Evolutionary conservation across 805 yeast species (phyloP), one percentile per base, ranked within the genome.

Genomic region (Kockiozyma suomiensis): DNA sequence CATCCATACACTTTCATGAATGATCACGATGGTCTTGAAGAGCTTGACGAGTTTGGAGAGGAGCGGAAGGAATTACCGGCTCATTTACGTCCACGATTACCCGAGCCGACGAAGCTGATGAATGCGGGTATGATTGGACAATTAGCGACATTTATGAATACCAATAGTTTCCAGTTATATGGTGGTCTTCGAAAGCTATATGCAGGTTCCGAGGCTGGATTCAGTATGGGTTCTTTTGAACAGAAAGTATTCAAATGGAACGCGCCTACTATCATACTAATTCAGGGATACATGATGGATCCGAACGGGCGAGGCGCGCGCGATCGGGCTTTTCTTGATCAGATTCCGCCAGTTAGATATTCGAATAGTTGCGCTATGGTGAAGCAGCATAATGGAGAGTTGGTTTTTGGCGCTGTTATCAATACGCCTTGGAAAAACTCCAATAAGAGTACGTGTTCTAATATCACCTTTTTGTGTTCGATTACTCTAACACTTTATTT

Each of bases 231-330:
- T 32, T 87, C 97, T 0, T 81, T 93, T 59, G 97, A 92, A 73
- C 81, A 86, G 57, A 89, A 86, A 64, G 87, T 87, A 0, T 84
- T 90, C 76, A 90, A 91, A 68, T 93, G 97, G 97, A 85, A 83
- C 66, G 94, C 96, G 0, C 96, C 97, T 0, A 83, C 96, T 0
- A 71, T 93, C 0, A 66, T 92, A 7, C 61, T 92, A 0, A 76
- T 93, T 0, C 80, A 83, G 2, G 98, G 97, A 0, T 80, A 78
- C 66, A 70, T 65, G 15, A 58, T 71, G 38, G 35, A 64, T 4
- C 58, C 54, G 3, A 56, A 52, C n/a, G 68, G 71, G 6, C 53
- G 51, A n/a, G 61, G 62, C 10, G 63, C 67, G 23, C 38, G 70
- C 23, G 68, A 62, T 25, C 56, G 67, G 4, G 57, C 66, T 4